Conservation (phyloP, 2,329 filamentous ascomycete species). For the Graphilbum sp. region DNA sequence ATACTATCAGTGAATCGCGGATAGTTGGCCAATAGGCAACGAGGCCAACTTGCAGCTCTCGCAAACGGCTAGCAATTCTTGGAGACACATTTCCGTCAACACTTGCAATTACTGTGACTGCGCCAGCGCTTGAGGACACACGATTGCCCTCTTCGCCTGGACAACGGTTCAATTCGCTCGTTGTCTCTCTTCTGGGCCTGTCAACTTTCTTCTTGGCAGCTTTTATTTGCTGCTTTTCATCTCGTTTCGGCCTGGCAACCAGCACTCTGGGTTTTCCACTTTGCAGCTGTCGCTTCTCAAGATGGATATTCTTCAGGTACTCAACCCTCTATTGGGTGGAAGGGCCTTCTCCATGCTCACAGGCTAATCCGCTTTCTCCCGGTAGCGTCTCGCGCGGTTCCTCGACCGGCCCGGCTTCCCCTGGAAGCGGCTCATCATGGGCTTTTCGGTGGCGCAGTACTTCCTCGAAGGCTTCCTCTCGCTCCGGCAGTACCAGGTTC, state of each 20-base stretch:
- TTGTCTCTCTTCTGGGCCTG: too few relatives aligned
- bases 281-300: conserved; percentile 3
- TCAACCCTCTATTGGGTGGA: not conserved
- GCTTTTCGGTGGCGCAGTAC: conserved; percentile 86
- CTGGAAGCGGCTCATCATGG: conserved; percentile 92
- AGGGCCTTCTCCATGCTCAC: not conserved
- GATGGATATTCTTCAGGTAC: conserved; percentile 30
- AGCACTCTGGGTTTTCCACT: not conserved
- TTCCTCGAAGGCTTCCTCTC: conserved; percentile 81
- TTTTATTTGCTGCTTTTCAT: too few relatives aligned
- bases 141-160: too few relatives aligned
- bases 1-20: too few relatives aligned
- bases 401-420: conserved; percentile 88
- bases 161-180: too few relatives aligned
- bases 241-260: not conserved
- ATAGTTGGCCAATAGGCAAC: not conserved
- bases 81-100: too few relatives aligned
- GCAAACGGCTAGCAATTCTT: not conserved
- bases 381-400: conserved; percentile 58
- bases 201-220: too few relatives aligned
- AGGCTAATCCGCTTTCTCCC: not conserved
- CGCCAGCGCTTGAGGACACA: too few relatives aligned
- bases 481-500: conserved; percentile 73
- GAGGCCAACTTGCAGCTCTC: not conserved
- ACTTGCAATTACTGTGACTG: too few relatives aligned